A percentile compares a stretch with the other conserved stretches of the same genome.
Conservation (phyloP, 192 early-diverging fungal genomes). For the Podila horticola region DNA sequence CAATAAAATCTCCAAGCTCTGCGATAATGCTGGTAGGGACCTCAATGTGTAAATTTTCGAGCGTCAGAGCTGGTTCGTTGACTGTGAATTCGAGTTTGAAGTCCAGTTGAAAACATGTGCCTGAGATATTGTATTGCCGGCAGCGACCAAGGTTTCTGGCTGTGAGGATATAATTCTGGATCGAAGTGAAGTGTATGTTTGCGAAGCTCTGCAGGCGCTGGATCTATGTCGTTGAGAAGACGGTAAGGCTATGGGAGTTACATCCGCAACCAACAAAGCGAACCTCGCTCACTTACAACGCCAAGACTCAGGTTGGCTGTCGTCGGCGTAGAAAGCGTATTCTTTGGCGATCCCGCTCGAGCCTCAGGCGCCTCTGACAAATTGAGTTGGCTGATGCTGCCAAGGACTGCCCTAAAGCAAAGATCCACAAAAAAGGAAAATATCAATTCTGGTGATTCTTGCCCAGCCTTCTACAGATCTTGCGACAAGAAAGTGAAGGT, state of each 20-base stretch:
- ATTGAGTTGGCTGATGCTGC: constrained; percentile 20
- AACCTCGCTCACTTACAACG: background rate
- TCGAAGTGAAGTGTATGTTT: constrained; percentile 34
- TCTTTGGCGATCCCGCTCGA: background rate
- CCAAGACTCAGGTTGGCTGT: background rate
- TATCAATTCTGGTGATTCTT: background rate
- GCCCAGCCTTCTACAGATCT: background rate
- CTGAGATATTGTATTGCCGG: constrained; percentile 21
- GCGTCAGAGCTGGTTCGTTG: constrained; percentile 19
- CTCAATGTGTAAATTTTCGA: constrained; percentile 8
- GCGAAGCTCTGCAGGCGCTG: constrained; percentile 25
- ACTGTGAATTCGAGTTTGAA: constrained; percentile 35
- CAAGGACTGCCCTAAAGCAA: constrained; percentile 23
- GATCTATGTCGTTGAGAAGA: constrained; percentile 3
- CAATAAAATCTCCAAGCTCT: constrained; percentile 19
- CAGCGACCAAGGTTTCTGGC: constrained; percentile 1
- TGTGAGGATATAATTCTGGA: constrained; percentile 11
- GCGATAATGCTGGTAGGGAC: constrained; percentile 9
- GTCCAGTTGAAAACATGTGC: constrained; percentile 25
- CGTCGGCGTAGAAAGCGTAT: background rate
- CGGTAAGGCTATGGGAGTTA: background rate
- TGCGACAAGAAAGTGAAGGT: background rate
- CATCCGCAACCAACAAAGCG: no score
- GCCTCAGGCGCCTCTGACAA: background rate
- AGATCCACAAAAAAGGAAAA: background rate